These are phyloP conservation scores for Hyparrhenia diplandra DNA, from an alignment of 176 grass and related monocot species.

Conservation along the genomic window DNA sequence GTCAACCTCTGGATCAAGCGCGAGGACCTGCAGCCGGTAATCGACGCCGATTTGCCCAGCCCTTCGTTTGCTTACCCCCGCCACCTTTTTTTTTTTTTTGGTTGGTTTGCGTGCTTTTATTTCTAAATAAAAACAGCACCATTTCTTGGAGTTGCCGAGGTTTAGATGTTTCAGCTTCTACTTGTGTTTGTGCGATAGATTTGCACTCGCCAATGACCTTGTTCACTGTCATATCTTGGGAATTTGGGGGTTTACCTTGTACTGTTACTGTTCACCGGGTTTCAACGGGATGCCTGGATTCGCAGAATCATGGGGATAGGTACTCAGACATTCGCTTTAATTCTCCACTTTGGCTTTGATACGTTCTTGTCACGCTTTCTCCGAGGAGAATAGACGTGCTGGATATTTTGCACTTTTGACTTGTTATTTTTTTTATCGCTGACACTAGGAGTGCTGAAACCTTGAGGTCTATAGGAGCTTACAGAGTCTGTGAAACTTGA, in stretches of 20 bases:
- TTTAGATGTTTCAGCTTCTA: background rate
- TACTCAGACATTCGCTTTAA: background rate
- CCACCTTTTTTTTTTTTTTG: constrained; percentile 7
- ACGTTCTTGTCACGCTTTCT: constrained; percentile 2
- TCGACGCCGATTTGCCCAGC: background rate
- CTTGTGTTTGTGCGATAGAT: background rate
- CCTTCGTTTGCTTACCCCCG: background rate
- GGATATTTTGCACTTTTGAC: background rate
- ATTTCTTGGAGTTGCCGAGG: background rate
- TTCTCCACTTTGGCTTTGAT: background rate
- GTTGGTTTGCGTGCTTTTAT: background rate
- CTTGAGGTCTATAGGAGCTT: background rate
- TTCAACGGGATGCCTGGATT: constrained; percentile 17
- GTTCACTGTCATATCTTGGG: background rate
- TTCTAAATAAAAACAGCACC: background rate
- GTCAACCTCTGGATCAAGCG: constrained; percentile 78
- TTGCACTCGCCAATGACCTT: background rate
- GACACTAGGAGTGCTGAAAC: background rate
- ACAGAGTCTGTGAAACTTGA: background rate
- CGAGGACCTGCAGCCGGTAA: constrained; percentile 93
- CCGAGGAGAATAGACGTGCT: background rate
- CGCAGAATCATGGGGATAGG: background rate
- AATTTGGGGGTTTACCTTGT: background rate
- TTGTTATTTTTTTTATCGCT: background rate
- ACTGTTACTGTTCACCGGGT: background rate